Percentiles rank a stretch among this genome's conserved stretches.
phyloP scores from a whole-genome alignment of 306 rosid genomes.

The Trichosanthes cucumerina region DNA sequence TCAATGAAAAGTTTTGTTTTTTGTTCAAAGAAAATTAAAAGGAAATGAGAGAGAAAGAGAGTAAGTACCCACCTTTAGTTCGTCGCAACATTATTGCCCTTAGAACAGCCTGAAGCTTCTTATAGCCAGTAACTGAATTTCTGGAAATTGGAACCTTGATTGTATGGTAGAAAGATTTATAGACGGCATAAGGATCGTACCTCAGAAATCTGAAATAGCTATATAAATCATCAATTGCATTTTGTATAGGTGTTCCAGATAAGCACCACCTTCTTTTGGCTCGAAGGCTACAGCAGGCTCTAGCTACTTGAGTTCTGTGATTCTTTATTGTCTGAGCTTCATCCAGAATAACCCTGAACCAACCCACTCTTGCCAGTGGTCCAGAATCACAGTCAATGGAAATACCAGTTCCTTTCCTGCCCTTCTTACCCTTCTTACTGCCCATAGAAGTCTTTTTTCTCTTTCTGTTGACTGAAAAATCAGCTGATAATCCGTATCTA shows the following conservation, averaged over 20 bases:
- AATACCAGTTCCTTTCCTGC: slow-evolving; percentile 52
- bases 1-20: no score
- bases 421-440: slow-evolving; percentile 62
- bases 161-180: slow-evolving; percentile 70
- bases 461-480: slow-evolving; percentile 43
- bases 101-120: slow-evolving; percentile 95
- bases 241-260: slow-evolving; percentile 97
- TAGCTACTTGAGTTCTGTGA: slow-evolving; percentile 98
- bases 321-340: slow-evolving; percentile 99
- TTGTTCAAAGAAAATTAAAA: no score
- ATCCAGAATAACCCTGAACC: slow-evolving; percentile 93
- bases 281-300: slow-evolving; percentile 95
- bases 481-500: slow-evolving; percentile 57
- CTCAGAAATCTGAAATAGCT: slow-evolving; percentile 94
- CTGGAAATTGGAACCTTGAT: slow-evolving; percentile 88
- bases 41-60: slow-evolving; percentile 3
- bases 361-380: slow-evolving; percentile 80
- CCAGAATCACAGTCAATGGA: slow-evolving; percentile 56
- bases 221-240: slow-evolving; percentile 82
- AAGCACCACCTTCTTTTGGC: slow-evolving; percentile 99
- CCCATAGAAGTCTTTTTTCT: slow-evolving; percentile 46
- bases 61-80: slow-evolving; percentile 59
- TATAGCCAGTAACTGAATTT: slow-evolving; percentile 77
- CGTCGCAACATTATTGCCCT: slow-evolving; percentile 99
- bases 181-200: slow-evolving; percentile 87